phyloP scores from a whole-genome alignment of 2,329 filamentous ascomycete species.

The Colletotrichum melonis region DNA sequence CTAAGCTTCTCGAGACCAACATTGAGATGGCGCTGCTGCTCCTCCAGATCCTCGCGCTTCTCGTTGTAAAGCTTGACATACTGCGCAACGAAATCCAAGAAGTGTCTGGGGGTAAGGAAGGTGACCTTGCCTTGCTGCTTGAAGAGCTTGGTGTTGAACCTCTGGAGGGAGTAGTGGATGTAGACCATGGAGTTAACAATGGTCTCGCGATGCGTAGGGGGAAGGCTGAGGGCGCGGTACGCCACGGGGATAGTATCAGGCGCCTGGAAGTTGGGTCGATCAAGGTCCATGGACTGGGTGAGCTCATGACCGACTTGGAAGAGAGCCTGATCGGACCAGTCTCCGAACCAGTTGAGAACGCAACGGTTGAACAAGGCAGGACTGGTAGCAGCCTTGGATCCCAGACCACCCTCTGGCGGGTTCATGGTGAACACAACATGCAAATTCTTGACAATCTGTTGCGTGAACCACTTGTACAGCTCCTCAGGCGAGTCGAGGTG shows the following conservation, averaged over 20 bases:
- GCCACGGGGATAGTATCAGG: constrained; percentile 94
- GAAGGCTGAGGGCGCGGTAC: constrained; percentile 85
- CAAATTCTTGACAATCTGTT: constrained; percentile 98
- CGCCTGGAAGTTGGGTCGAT: constrained; percentile 85
- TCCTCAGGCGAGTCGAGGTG: constrained; percentile 98
- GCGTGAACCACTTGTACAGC: constrained; percentile 99
- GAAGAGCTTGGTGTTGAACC: constrained; percentile 87
- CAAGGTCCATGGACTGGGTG: constrained; percentile 95
- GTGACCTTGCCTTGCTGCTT: constrained; percentile 94
- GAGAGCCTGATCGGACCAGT: constrained; percentile 98
- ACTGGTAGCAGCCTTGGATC: constrained; percentile 96
- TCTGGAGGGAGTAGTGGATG: constrained; percentile 93
- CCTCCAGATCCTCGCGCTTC: constrained; percentile 97
- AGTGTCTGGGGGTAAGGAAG: constrained; percentile 95
- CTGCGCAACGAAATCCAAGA: constrained; percentile 97
- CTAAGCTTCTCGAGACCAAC: constrained; percentile 97
- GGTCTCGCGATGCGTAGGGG: constrained; percentile 89
- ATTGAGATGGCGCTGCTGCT: constrained; percentile 98
- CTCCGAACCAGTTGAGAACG: constrained; percentile 99
- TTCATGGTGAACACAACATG: constrained; percentile 99
- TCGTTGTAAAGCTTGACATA: constrained; percentile 98
- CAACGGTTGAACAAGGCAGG: constrained; percentile 99
- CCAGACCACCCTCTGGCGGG: constrained; percentile 92
- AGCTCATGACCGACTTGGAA: constrained; percentile 98
- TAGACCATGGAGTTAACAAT: constrained; percentile 99